These are phyloP conservation scores for Neofusicoccum parvum DNA, from an alignment of 2,329 filamentous ascomycete genomes.

Conservation along the genomic window DNA sequence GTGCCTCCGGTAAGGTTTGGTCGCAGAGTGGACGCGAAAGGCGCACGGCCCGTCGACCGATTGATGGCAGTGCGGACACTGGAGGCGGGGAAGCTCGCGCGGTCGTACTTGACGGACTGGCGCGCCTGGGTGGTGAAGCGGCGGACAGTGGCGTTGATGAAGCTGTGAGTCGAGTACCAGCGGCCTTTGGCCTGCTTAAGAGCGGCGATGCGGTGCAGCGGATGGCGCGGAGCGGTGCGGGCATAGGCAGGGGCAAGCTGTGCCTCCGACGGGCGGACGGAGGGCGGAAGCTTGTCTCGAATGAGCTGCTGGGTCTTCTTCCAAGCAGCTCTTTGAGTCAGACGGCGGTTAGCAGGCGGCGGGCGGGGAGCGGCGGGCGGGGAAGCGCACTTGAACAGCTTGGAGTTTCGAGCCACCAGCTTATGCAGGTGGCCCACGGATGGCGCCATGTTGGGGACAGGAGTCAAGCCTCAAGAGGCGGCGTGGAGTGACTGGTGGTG, in stretches of 20 bases:
- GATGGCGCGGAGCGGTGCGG: conserved; percentile 59
- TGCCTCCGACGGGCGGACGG: conserved; percentile 45
- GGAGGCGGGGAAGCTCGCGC: conserved; percentile 58
- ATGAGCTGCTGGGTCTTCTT: conserved; percentile 50
- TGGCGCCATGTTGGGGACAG: conserved; percentile 38
- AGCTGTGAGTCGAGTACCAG: conserved; percentile 62
- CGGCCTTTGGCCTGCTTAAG: conserved; percentile 66
- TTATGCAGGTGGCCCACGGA: conserved; percentile 41
- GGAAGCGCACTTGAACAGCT: conserved; percentile 41
- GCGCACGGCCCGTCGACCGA: conserved; percentile 72
- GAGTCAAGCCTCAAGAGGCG: conserved; percentile 7
- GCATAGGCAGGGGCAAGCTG: conserved; percentile 63
- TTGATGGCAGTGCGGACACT: conserved; percentile 58
- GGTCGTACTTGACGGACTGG: conserved; percentile 48
- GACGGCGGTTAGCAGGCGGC: conserved; percentile 13
- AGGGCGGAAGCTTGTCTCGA: conserved; percentile 47
- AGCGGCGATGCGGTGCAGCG: conserved; percentile 62
- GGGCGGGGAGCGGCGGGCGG: background rate
- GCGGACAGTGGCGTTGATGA: conserved; percentile 47
- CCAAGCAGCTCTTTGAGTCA: conserved; percentile 46
- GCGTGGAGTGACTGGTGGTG: conserved; percentile 18
- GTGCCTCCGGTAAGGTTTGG: conserved; percentile 91
- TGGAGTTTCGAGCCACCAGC: conserved; percentile 45
- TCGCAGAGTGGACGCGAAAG: conserved; percentile 84
- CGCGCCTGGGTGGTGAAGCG: conserved; percentile 55